phyloP scores from a whole-genome alignment of 2,329 filamentous ascomycete genomes.

The Tympanopsis confertula region DNA sequence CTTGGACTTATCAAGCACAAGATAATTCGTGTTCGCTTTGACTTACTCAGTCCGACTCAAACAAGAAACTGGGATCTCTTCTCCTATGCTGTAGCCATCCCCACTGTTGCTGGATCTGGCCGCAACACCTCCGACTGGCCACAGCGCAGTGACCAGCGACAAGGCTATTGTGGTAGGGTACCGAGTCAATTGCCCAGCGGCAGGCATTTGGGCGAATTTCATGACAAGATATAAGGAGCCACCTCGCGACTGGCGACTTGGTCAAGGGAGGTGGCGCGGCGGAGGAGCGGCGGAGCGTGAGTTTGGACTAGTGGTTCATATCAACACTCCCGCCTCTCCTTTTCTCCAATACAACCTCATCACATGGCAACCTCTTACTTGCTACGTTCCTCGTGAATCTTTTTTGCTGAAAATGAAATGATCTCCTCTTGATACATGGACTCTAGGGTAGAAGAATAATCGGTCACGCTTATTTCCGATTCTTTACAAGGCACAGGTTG shows the following conservation, averaged over 20 bases:
- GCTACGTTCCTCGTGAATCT: background rate
- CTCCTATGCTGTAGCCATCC: background rate
- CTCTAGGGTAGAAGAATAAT: no score
- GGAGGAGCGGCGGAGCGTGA: no score
- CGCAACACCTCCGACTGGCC: background rate
- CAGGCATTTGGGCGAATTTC: background rate
- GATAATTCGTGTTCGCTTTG: background rate
- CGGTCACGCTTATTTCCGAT: background rate
- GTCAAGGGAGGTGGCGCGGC: no score
- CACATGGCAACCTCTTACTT: no score
- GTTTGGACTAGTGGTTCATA: no score
- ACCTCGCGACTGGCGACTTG: no score
- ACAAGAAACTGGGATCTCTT: background rate
- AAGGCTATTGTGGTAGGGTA: background rate
- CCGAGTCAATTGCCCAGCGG: background rate
- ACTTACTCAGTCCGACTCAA: constrained; percentile 1
- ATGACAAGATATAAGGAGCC: no score
- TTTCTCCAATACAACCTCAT: no score
- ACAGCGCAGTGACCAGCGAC: background rate
- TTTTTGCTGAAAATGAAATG: no score
- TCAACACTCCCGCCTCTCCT: no score
- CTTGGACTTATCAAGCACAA: background rate
- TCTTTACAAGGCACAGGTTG: background rate
- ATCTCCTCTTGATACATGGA: no score
- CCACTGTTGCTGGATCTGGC: background rate